Conservation (phyloP, 1,139 yeast genomes). For the Saccharomyces uvarum region DNA sequence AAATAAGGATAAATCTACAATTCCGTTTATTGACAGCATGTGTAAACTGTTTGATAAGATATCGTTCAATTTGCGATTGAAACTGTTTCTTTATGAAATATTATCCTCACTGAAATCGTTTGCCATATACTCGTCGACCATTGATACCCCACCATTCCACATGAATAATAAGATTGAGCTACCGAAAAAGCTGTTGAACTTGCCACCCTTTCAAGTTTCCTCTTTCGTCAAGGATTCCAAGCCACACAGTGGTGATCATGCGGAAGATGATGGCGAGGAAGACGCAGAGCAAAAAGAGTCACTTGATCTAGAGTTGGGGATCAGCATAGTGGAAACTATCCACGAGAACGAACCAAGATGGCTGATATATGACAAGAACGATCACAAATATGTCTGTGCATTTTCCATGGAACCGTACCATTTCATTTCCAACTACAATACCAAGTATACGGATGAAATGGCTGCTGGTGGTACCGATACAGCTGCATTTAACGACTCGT, state of each 20-base stretch:
- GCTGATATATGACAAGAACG: conserved; percentile 22
- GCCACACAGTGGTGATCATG: not conserved
- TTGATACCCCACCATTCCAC: conserved; percentile 2
- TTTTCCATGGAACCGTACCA: conserved; percentile 25
- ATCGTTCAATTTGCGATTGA: conserved; percentile 41
- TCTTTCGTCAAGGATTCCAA: conserved; percentile 20
- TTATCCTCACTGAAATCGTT: conserved; percentile 46
- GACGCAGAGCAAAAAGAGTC: conserved; percentile 1
- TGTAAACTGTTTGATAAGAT: conserved; percentile 26
- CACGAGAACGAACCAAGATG: conserved; percentile 7
- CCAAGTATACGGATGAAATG: not conserved
- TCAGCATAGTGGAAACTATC: conserved; percentile 1
- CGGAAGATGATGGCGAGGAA: conserved; percentile 4
- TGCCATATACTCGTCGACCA: conserved; percentile 19
- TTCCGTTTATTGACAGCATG: conserved; percentile 13
- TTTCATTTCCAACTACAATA: conserved; percentile 21
- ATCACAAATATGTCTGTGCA: conserved; percentile 12
- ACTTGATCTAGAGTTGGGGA: conserved; percentile 10
- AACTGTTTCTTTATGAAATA: conserved; percentile 56
- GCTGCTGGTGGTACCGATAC: not conserved
- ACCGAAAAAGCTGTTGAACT: conserved; percentile 18
- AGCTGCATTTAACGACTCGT: conserved; percentile 24
- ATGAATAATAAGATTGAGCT: conserved; percentile 10
- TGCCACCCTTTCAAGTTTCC: conserved; percentile 31
- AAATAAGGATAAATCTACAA: conserved; percentile 1